phyloP scores from a whole-genome alignment of 164 flowering plant genomes.

The Vitis riparia region DNA sequence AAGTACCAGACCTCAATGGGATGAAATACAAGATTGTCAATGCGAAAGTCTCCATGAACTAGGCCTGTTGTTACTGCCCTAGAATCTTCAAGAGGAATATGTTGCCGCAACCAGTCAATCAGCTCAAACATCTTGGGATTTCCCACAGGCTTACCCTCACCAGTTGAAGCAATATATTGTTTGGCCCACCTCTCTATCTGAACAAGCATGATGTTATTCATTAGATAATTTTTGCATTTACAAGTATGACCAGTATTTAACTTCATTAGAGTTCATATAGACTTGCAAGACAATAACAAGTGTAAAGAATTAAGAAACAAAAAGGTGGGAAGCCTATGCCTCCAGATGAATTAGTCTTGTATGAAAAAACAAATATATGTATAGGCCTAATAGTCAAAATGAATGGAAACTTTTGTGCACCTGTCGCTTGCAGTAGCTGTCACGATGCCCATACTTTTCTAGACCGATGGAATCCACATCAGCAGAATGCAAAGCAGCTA shows the following conservation, averaged over 20 bases:
- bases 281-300: not conserved
- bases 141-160: constrained; percentile 75
- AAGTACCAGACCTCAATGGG: constrained; percentile 71
- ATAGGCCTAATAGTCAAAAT: not conserved
- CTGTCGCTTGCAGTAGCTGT: constrained; percentile 87
- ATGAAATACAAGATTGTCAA: constrained; percentile 94
- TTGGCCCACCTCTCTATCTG: constrained; percentile 96
- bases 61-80: constrained; percentile 67
- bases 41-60: constrained; percentile 97
- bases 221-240: not conserved
- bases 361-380: not conserved
- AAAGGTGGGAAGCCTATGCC: too few species aligned
- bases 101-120: constrained; percentile 63
- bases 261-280: not conserved
- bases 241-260: not conserved
- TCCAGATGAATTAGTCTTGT: too few species aligned
- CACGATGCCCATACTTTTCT: constrained; percentile 66
- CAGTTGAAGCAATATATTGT: constrained; percentile 83
- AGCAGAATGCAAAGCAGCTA: constrained; percentile 74
- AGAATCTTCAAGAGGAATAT: constrained; percentile 88
- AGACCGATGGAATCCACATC: constrained; percentile 80
- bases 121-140: constrained; percentile 89
- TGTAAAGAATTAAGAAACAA: too few species aligned
- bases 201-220: constrained; percentile 5
- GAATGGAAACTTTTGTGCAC: constrained; percentile 24